These are phyloP conservation scores for Dispira parvispora DNA, from an alignment of 192 early-diverging fungal species.

Conservation along the genomic window DNA sequence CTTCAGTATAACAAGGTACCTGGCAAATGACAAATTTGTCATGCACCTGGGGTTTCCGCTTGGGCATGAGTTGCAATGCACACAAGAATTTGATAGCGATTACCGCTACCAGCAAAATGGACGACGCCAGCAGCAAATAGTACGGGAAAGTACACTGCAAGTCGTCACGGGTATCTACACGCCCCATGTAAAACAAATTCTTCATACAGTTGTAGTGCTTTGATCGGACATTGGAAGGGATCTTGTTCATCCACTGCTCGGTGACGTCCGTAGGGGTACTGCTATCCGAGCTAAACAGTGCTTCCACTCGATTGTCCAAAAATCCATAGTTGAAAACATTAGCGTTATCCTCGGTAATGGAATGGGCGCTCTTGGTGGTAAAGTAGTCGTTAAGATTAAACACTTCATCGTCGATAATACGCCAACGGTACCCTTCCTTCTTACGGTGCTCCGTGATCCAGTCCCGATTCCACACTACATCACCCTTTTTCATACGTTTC, in stretches of 20 bases:
- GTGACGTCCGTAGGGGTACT: conserved; percentile 34
- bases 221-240: conserved; percentile 16
- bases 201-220: conserved; percentile 53
- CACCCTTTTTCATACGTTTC: conserved; percentile 25
- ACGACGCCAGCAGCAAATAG: conserved; percentile 66
- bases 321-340: conserved; percentile 34
- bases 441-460: conserved; percentile 28
- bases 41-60: conserved; percentile 63
- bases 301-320: conserved; percentile 36
- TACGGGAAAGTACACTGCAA: conserved; percentile 66
- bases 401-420: conserved; percentile 41
- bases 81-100: conserved; percentile 69
- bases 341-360: conserved; percentile 22
- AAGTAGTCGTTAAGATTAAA: conserved; percentile 51
- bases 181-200: conserved; percentile 65
- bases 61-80: conserved; percentile 52
- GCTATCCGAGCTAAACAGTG: conserved; percentile 35
- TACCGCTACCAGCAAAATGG: conserved; percentile 57
- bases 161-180: conserved; percentile 61
- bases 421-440: conserved; percentile 29
- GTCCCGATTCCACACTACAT: conserved; percentile 33
- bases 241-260: conserved; percentile 31
- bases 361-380: conserved; percentile 19
- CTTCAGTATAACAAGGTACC: conserved; percentile 93
- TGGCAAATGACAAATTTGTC: conserved; percentile 94